phyloP scores from a whole-genome alignment of 2,329 filamentous ascomycete genomes.

The Talaromyces sp. region DNA sequence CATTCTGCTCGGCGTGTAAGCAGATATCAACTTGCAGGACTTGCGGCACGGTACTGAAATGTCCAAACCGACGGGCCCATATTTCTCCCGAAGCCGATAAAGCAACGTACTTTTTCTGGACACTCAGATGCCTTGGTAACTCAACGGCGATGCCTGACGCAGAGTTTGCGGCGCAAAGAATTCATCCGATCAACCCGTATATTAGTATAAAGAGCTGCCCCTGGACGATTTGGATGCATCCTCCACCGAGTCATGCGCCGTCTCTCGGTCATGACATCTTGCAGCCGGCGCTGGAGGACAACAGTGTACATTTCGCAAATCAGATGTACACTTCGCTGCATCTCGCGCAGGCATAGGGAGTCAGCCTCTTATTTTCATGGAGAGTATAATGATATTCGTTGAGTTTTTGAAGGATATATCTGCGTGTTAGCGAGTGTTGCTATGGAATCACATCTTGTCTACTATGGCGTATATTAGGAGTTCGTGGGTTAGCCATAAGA shows the following conservation, averaged over 20 bases:
- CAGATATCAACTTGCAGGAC: conserved; percentile 37
- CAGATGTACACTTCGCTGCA: conserved; percentile 39
- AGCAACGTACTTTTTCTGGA: conserved; percentile 37
- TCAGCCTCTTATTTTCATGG: neutral
- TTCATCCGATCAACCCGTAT: conserved; percentile 35
- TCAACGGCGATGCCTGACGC: conserved; percentile 28
- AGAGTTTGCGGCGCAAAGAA: conserved; percentile 35
- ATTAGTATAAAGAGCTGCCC: conserved; percentile 38
- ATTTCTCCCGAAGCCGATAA: conserved; percentile 25
- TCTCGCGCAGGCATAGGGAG: neutral
- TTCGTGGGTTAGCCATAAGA: neutral
- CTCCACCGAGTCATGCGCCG: conserved; percentile 32
- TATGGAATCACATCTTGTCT: neutral
- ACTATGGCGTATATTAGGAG: neutral
- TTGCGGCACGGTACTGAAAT: conserved; percentile 34
- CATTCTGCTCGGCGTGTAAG: conserved; percentile 33
- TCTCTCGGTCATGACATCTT: conserved; percentile 34
- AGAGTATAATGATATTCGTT: neutral
- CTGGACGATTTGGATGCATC: conserved; percentile 40
- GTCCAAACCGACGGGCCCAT: conserved; percentile 33
- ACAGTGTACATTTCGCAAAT: conserved; percentile 28
- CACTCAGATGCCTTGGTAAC: conserved; percentile 33
- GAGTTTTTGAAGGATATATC: neutral
- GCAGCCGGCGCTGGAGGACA: conserved; percentile 28
- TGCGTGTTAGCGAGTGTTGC: neutral